Conservation (phyloP, 2,329 filamentous ascomycete species). For the Monosporascus sp. region DNA sequence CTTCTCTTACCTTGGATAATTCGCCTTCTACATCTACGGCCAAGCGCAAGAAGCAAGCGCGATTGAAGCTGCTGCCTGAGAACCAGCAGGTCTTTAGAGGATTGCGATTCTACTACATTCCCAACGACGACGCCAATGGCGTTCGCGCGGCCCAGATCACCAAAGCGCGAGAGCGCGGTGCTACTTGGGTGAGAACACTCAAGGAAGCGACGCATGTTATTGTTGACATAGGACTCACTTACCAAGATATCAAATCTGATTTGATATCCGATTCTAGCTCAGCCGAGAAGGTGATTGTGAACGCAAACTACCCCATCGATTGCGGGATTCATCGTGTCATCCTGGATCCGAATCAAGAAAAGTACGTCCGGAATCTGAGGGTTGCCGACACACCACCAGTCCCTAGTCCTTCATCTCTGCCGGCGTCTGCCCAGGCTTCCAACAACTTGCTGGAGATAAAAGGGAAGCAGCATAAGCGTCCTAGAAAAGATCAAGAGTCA, state of each 20-base stretch:
- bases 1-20: constrained; percentile 3
- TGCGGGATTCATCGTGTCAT: constrained; percentile 56
- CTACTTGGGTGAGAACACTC: constrained; percentile 59
- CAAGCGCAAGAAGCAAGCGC: constrained; percentile 41
- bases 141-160: constrained; percentile 65
- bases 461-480: constrained; percentile 3
- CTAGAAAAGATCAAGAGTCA: background rate
- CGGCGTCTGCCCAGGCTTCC: constrained; percentile 6
- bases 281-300: constrained; percentile 52
- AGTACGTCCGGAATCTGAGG: constrained; percentile 40
- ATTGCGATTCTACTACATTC: constrained; percentile 71
- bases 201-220: constrained; percentile 68
- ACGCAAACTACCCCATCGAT: constrained; percentile 63
- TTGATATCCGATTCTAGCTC: constrained; percentile 35
- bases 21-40: constrained; percentile 23
- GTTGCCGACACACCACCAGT: constrained; percentile 43
- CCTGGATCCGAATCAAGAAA: constrained; percentile 51
- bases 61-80: constrained; percentile 43
- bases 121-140: constrained; percentile 67
- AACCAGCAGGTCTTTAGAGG: constrained; percentile 53
- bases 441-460: constrained; percentile 12
- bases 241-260: constrained; percentile 55
- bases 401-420: constrained; percentile 7
- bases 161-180: constrained; percentile 71
- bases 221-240: constrained; percentile 64